These are phyloP conservation scores for Talaromyces verruculosus DNA, from an alignment of 2,329 filamentous ascomycete genomes.

Conservation along the genomic window DNA sequence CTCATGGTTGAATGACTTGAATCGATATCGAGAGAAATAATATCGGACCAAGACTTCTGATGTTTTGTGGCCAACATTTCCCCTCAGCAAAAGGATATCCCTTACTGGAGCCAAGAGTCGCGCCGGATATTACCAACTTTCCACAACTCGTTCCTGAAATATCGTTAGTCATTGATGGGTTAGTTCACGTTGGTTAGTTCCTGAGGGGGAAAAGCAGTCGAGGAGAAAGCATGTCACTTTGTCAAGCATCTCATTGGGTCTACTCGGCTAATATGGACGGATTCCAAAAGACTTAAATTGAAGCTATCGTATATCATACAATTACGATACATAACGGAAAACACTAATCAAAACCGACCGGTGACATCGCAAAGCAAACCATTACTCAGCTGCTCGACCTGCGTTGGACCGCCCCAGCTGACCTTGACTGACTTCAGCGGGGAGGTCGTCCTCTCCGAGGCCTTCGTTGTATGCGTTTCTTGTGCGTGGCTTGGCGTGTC, in stretches of 20 bases:
- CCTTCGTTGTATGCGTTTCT: constrained; percentile 25
- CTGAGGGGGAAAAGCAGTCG: neutral
- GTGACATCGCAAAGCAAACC: neutral
- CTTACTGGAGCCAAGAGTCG: neutral
- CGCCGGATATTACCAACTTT: neutral
- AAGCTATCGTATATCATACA: neutral
- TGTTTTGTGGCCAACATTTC: neutral
- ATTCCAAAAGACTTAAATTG: neutral
- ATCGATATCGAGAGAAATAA: neutral
- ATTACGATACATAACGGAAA: neutral
- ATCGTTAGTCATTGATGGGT: neutral
- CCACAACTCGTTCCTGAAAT: neutral
- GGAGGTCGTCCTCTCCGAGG: constrained; percentile 24
- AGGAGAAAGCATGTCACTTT: neutral
- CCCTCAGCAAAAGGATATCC: neutral
- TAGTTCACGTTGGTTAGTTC: neutral
- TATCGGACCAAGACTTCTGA: neutral
- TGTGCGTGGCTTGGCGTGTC: constrained; percentile 23
- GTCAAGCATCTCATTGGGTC: neutral
- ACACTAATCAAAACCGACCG: neutral
- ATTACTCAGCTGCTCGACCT: constrained; percentile 17
- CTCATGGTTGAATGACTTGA: neutral
- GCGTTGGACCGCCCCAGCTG: constrained; percentile 15
- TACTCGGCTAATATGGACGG: neutral
- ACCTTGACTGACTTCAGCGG: constrained; percentile 15